A percentile compares a stretch with the other conserved stretches of the same genome.
Conservation (phyloP, 768 basidiomycete genomes). For the Dioszegia crocea region DNA sequence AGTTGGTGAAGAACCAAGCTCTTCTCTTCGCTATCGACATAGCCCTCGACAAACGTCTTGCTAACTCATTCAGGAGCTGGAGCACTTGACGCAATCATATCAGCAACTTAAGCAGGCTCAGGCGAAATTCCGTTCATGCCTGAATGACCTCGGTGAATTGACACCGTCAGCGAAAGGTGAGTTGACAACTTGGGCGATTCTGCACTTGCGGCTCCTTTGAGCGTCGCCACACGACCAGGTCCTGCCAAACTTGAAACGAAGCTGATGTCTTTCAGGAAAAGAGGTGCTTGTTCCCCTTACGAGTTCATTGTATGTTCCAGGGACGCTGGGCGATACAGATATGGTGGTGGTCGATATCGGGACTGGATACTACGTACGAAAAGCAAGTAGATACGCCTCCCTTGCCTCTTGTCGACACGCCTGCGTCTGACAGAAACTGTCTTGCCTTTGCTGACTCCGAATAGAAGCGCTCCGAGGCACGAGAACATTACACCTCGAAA, state of each 20-base stretch:
- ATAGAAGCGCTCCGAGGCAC: constrained; percentile 74
- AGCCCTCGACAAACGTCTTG: too few relatives aligned
- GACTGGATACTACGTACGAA: constrained; percentile 93
- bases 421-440: too few relatives aligned
- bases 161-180: constrained; percentile 14
- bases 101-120: constrained; percentile 89
- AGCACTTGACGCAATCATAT: constrained; percentile 85
- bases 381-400: constrained; percentile 56
- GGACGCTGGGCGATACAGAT: constrained; percentile 73
- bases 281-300: constrained; percentile 87
- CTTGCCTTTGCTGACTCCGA: background rate
- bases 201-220: background rate
- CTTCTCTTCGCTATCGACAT: background rate
- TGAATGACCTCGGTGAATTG: constrained; percentile 72
- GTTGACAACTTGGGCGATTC: background rate
- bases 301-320: constrained; percentile 91
- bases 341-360: constrained; percentile 93
- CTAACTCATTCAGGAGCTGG: constrained; percentile 65
- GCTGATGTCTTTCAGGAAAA: constrained; percentile 60
- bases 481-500: constrained; percentile 75
- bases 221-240: background rate
- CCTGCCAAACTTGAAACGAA: background rate
- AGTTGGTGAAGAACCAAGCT: background rate
- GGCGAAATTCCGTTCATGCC: constrained; percentile 81
- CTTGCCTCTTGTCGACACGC: too few relatives aligned